Percentiles rank a stretch among this genome's conserved stretches.
Evolutionary conservation across 192 early-diverging fungal species (phyloP).

Genomic region (Coemansia sp.): DNA sequence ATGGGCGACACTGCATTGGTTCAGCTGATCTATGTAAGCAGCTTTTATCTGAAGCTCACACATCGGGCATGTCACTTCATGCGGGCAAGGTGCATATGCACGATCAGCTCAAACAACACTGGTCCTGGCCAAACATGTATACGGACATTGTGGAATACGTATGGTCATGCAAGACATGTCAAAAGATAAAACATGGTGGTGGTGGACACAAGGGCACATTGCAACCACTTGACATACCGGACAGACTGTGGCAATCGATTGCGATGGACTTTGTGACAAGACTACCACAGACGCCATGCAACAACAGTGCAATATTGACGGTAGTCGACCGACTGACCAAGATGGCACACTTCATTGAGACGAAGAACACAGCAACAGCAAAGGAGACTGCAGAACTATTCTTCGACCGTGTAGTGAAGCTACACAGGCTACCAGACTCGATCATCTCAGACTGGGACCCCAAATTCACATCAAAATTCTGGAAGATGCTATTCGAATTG

Average conservation of each 20-base stretch:
- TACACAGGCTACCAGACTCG: conserved; percentile 44
- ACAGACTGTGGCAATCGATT: background rate
- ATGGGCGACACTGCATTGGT: too few species aligned
- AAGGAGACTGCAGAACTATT: conserved; percentile 22
- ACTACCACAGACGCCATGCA: background rate
- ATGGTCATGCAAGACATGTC: conserved; percentile 10
- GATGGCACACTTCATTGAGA: conserved; percentile 6
- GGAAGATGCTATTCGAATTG: background rate
- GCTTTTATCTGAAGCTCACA: too few species aligned
- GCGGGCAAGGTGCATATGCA: too few species aligned
- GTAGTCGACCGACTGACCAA: conserved; percentile 9
- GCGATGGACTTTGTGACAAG: conserved; percentile 7
- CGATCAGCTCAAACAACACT: too few species aligned
- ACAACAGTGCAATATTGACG: background rate
- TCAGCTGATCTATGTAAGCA: too few species aligned
- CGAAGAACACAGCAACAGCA: background rate
- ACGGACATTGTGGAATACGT: background rate
- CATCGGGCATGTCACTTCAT: too few species aligned
- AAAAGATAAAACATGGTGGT: conserved; percentile 2
- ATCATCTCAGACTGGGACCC: conserved; percentile 57
- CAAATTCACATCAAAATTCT: conserved; percentile 46
- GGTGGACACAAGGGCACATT: background rate
- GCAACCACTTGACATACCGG: conserved; percentile 1
- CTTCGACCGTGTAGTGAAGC: conserved; percentile 20
- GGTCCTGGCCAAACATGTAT: conserved; percentile 16